Evolutionary conservation across 75 land plant species (phyloP), one percentile per base, ranked within the genome.

Genomic region (Cryptomeria japonica): DNA sequence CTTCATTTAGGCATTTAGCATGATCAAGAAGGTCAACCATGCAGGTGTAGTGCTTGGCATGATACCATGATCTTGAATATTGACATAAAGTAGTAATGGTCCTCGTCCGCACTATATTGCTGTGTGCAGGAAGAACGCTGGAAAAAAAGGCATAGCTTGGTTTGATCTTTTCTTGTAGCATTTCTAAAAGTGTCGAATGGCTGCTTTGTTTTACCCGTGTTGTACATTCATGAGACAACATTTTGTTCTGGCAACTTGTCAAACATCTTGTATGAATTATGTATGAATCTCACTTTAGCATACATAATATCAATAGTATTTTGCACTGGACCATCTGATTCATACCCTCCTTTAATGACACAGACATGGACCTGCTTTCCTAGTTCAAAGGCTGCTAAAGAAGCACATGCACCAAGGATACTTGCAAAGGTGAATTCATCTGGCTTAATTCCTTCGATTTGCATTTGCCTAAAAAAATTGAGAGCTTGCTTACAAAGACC

Each of bases 401-500:
- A 78, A 31, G 89, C 56, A 80, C 92, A 91, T 32, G 92, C 92
- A 85, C 73, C 36, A 41, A 89, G 88, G 58, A 89, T 39, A 86
- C 86, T 88, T 11, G 55, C 89, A 72, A 39, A 82, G 19, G 86
- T 89, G 78, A 88, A 86, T 39, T 87, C 39, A 41, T 88, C 89
- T 22, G 79, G 68, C 18, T 58, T 56, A 2, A 61, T 38, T 25
- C 47, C 28, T 38, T 39, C 12, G 6, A 2, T 80, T 55, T 73
- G 88, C 88, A 89, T 75, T 56, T 46, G 18, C 1, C 58, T 13
- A 37, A 87, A 89, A 44, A 96, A 90, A 46, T 89, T 85, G 61
- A 92, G 39, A 49, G 98, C 97, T 84, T 96, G 92, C 51, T 82
- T 55, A 85, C 92, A 93, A 16, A 76, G 73, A 68, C 91, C 93